phyloP scores from a whole-genome alignment of 306 rosid genomes.

The Dryas alaskensis region DNA sequence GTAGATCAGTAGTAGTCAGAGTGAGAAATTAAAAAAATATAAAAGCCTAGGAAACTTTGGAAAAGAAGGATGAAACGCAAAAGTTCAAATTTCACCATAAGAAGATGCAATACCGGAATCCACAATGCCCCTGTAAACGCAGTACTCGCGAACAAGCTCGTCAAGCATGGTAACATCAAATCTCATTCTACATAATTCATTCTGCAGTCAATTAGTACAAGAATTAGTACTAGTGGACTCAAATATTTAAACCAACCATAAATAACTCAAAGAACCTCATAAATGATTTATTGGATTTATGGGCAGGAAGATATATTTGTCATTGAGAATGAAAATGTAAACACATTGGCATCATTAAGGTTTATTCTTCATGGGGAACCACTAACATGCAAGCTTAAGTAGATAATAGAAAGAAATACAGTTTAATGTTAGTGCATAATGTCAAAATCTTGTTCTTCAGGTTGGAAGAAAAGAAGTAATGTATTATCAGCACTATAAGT shows the following conservation, averaged over 20 bases:
- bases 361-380: background rate
- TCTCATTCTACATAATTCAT: conserved; percentile 83
- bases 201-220: conserved; percentile 55
- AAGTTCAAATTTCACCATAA: conserved; percentile 32
- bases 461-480: background rate
- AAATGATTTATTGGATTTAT: background rate
- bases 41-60: background rate
- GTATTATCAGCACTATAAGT: background rate
- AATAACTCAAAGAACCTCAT: background rate
- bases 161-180: conserved; percentile 84
- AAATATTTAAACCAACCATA: background rate
- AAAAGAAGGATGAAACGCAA: background rate
- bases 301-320: background rate
- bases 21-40: background rate
- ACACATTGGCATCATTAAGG: background rate
- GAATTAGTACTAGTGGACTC: conserved; percentile 8
- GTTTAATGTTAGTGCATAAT: background rate
- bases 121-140: conserved; percentile 93
- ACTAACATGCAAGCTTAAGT: background rate
- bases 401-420: no score
- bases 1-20: conserved; percentile 25
- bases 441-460: background rate
- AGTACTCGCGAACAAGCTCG: conserved; percentile 93
- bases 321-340: no score
- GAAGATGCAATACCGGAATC: conserved; percentile 54